A percentile compares a stretch with the other conserved stretches of the same genome.
phyloP scores from a whole-genome alignment of 1,284 basidiomycete genomes.

The Phlebopus sp. region DNA sequence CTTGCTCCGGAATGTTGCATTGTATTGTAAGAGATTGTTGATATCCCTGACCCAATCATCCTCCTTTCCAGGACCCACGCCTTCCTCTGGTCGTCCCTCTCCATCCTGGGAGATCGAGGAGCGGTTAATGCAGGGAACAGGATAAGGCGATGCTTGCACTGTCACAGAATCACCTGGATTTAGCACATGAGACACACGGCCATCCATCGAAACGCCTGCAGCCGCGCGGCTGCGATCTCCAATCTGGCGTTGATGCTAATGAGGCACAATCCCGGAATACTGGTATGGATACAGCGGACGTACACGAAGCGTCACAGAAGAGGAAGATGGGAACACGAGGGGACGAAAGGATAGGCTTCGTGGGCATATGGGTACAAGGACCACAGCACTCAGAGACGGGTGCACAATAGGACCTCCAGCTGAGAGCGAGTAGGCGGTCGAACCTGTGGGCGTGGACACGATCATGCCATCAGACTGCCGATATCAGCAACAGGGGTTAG shows the following conservation, averaged over 20 bases:
- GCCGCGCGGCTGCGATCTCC: slow-evolving; percentile 81
- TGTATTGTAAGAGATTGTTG: slow-evolving; percentile 90
- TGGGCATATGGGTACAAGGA: slow-evolving; percentile 94
- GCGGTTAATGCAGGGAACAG: slow-evolving; percentile 90
- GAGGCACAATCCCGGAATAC: slow-evolving; percentile 1
- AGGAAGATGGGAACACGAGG: slow-evolving; percentile 85
- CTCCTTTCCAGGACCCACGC: slow-evolving; percentile 72
- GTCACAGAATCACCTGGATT: slow-evolving; percentile 82
- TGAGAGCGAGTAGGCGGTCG: slow-evolving; percentile 94
- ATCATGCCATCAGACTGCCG: slow-evolving; percentile 89
- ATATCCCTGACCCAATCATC: slow-evolving; percentile 97
- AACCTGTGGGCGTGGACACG: slow-evolving; percentile 94
- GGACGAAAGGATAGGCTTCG: slow-evolving; percentile 91
- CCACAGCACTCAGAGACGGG: slow-evolving; percentile 85
- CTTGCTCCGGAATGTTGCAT: slow-evolving; percentile 88
- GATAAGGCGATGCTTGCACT: slow-evolving; percentile 82
- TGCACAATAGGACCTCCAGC: slow-evolving; percentile 97
- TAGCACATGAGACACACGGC: slow-evolving; percentile 78
- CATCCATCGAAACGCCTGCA: slow-evolving; percentile 92
- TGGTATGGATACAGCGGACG: slow-evolving; percentile 26
- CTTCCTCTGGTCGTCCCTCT: slow-evolving; percentile 39
- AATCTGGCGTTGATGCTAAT: slow-evolving; percentile 51
- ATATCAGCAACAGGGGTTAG: slow-evolving; percentile 14
- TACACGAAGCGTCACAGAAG: slow-evolving; percentile 79
- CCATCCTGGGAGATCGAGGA: slow-evolving; percentile 64